These are phyloP conservation scores for Cystofilobasidium bisporidii DNA, from an alignment of 768 basidiomycete genomes.

Conservation along the genomic window DNA sequence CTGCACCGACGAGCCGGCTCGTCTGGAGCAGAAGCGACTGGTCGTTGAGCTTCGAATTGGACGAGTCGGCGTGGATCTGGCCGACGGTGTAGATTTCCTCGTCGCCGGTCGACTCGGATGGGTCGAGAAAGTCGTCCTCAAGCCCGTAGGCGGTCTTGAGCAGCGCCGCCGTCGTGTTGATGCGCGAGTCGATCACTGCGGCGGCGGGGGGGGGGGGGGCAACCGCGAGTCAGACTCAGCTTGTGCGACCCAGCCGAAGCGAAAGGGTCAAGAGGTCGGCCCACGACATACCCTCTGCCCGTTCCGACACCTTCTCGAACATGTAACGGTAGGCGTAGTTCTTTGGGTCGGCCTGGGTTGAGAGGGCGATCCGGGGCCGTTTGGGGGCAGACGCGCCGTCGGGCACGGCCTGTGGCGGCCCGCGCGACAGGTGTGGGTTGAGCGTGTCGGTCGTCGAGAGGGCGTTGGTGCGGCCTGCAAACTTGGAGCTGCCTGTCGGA, in stretches of 20 bases:
- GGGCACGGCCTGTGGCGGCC: constrained; percentile 28
- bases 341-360: constrained; percentile 34
- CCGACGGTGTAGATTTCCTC: constrained; percentile 62
- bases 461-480: constrained; percentile 35
- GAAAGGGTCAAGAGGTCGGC: too few species aligned
- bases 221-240: too few species aligned
- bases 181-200: constrained; percentile 70
- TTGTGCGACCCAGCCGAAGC: too few species aligned
- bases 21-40: constrained; percentile 68
- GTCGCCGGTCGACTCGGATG: constrained; percentile 44
- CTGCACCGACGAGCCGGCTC: constrained; percentile 61
- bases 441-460: constrained; percentile 41
- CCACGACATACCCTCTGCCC: constrained; percentile 58
- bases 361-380: constrained; percentile 35
- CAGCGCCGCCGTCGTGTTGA: constrained; percentile 73
- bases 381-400: constrained; percentile 5
- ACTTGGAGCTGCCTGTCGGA: constrained; percentile 29
- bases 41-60: constrained; percentile 57
- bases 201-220: neutral
- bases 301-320: constrained; percentile 79
- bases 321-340: constrained; percentile 58
- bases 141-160: constrained; percentile 62
- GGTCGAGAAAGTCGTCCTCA: constrained; percentile 65
- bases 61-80: constrained; percentile 42
- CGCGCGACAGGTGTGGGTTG: constrained; percentile 38